These are phyloP conservation scores for Fusarium abutilonis DNA, from an alignment of 2,329 filamentous ascomycete genomes.

Conservation along the genomic window DNA sequence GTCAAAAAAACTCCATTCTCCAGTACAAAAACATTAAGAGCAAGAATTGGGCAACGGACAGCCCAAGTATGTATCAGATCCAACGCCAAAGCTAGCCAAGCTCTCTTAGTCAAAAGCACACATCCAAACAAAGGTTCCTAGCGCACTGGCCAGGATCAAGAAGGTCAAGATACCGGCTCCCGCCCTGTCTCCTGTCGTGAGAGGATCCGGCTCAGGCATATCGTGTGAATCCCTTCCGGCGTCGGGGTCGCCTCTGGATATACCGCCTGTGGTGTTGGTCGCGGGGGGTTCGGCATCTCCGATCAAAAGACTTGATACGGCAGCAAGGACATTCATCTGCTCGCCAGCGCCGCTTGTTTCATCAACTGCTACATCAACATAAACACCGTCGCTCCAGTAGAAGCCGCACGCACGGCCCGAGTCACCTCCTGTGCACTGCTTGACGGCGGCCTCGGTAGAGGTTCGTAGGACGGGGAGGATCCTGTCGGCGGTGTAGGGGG, in stretches of 20 bases:
- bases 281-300: slow-evolving; percentile 53
- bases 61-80: not conserved
- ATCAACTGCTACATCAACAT: slow-evolving; percentile 59
- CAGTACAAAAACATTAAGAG: slow-evolving; percentile 8
- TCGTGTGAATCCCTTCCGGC: slow-evolving; percentile 52
- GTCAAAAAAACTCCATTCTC: slow-evolving; percentile 27
- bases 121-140: slow-evolving; percentile 63
- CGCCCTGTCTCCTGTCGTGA: slow-evolving; percentile 58
- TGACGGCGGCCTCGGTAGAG: slow-evolving; percentile 68
- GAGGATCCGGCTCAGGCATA: slow-evolving; percentile 43
- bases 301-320: slow-evolving; percentile 62
- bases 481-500: slow-evolving; percentile 63
- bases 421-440: slow-evolving; percentile 68
- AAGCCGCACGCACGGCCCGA: slow-evolving; percentile 71
- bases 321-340: slow-evolving; percentile 66
- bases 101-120: slow-evolving; percentile 47
- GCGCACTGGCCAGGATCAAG: slow-evolving; percentile 53
- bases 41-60: not conserved
- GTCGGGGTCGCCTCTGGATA: slow-evolving; percentile 54
- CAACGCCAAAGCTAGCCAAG: slow-evolving; percentile 7
- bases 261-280: slow-evolving; percentile 62
- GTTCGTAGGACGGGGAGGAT: slow-evolving; percentile 68
- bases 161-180: slow-evolving; percentile 62
- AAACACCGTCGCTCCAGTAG: slow-evolving; percentile 64
- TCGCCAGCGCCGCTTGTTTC: slow-evolving; percentile 67